phyloP scores from a whole-genome alignment of 2,329 filamentous ascomycete genomes.

The Kalaharituber pfeilii region DNA sequence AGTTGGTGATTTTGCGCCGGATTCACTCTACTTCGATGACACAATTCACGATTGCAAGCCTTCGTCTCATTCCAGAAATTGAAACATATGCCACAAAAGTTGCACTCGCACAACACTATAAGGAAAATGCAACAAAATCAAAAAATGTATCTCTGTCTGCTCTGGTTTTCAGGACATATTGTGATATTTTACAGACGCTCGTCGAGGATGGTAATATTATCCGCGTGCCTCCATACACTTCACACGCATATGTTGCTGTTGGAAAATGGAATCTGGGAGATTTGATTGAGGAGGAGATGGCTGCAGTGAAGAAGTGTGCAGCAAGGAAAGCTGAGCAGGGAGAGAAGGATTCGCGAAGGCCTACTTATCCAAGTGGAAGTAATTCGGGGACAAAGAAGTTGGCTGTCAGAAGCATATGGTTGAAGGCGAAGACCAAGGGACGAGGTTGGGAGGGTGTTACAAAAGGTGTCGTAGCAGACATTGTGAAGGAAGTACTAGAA shows the following conservation, averaged over 20 bases:
- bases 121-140: no score
- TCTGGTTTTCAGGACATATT: neutral
- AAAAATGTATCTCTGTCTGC: neutral
- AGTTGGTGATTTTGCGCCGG: neutral
- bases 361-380: neutral
- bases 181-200: neutral
- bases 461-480: neutral
- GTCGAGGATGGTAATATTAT: neutral
- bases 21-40: neutral
- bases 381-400: neutral
- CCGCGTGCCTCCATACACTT: neutral
- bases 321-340: neutral
- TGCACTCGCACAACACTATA: neutral
- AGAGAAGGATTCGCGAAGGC: neutral
- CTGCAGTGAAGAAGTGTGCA: neutral
- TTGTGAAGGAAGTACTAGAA: neutral
- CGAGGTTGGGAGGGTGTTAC: neutral
- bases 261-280: neutral
- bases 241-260: neutral
- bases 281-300: neutral
- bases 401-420: neutral
- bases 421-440: neutral
- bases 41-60: neutral
- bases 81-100: neutral
- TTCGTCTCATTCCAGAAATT: neutral